Conservation (phyloP, 116 monocot species). For the Trichopus zeylanicus region DNA sequence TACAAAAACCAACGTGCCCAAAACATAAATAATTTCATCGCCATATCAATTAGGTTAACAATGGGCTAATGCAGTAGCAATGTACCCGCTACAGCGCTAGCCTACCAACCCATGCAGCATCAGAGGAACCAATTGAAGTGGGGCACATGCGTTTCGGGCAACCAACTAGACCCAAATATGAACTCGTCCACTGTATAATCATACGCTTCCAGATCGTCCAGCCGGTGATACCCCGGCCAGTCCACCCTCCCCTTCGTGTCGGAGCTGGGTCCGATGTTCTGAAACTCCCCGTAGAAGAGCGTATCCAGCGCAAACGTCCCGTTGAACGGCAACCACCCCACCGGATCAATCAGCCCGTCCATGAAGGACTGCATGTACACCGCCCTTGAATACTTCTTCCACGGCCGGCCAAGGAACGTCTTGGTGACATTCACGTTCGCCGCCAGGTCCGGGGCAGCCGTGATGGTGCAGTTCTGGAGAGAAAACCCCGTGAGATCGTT, state of each 20-base stretch:
- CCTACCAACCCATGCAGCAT: not conserved
- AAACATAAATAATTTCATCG: too few relatives aligned
- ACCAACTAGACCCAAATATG: not conserved
- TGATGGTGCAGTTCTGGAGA: slow-evolving; percentile 8
- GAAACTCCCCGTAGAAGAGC: slow-evolving; percentile 10
- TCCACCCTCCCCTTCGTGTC: not conserved
- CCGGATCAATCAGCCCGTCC: not conserved
- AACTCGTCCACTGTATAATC: slow-evolving; percentile 10
- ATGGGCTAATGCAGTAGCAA: not conserved
- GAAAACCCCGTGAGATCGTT: slow-evolving; percentile 13
- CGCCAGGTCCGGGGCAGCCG: slow-evolving; percentile 9
- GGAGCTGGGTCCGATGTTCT: slow-evolving; percentile 1
- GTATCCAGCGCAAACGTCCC: slow-evolving; percentile 3
- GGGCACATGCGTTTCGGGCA: not conserved
- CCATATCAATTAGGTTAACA: too few relatives aligned
- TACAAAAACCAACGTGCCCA: too few relatives aligned
- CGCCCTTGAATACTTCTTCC: slow-evolving; percentile 16
- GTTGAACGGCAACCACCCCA: slow-evolving; percentile 10
- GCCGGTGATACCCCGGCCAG: slow-evolving; percentile 7
- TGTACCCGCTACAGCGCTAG: not conserved
- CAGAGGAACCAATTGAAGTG: not conserved
- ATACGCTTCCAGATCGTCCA: not conserved
- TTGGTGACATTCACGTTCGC: not conserved
- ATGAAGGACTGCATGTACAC: slow-evolving; percentile 14
- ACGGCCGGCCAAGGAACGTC: slow-evolving; percentile 18